phyloP scores from a whole-genome alignment of 192 early-diverging fungal species.

The Martensiomyces pterosporus region DNA sequence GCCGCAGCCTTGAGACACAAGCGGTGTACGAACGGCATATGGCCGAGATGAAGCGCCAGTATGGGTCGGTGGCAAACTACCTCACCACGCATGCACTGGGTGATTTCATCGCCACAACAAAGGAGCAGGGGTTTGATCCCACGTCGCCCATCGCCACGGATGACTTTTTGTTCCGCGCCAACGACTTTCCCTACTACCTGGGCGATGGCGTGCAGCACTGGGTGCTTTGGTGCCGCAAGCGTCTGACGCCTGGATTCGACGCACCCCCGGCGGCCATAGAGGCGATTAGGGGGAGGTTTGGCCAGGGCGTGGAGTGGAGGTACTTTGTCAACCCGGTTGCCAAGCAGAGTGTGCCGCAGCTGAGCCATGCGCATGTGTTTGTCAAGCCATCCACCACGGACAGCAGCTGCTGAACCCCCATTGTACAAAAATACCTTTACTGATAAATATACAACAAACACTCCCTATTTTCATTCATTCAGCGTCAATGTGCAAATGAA shows the following conservation, averaged over 20 bases:
- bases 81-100: slow-evolving; percentile 18
- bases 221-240: slow-evolving; percentile 47
- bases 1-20: slow-evolving; percentile 33
- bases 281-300: slow-evolving; percentile 15
- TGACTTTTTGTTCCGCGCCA: slow-evolving; percentile 27
- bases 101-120: slow-evolving; percentile 22
- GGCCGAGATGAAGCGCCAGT: slow-evolving; percentile 2
- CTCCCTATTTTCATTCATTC: no score
- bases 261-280: slow-evolving; percentile 19
- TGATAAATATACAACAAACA: no score
- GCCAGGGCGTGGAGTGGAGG: slow-evolving; percentile 20
- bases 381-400: no score
- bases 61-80: slow-evolving; percentile 34
- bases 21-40: slow-evolving; percentile 19
- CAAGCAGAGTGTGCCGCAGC: slow-evolving; percentile 43
- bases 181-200: slow-evolving; percentile 40
- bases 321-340: slow-evolving; percentile 42
- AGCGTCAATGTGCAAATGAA: no score
- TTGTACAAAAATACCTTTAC: no score
- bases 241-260: slow-evolving; percentile 18
- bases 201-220: slow-evolving; percentile 38
- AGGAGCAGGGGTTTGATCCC: slow-evolving; percentile 4
- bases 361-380: slow-evolving; percentile 49
- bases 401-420: no score
- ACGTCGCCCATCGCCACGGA: slow-evolving; percentile 1